Conservation (phyloP, 805 yeast genomes). For the Lipomyces mesembrius region DNA sequence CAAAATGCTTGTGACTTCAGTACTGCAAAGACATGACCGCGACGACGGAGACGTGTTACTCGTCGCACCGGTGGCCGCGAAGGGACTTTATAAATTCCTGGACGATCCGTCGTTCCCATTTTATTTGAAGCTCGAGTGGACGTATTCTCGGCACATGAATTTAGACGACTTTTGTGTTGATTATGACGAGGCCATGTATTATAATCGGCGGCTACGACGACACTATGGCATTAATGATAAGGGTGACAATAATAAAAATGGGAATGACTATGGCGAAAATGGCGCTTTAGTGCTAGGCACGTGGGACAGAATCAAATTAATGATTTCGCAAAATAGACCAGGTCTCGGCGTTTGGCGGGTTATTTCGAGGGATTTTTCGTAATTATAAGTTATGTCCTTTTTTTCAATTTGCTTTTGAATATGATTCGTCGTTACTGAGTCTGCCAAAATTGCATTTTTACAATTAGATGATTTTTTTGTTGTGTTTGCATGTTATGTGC, state of each 20-base stretch:
- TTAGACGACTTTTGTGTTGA: conserved; percentile 35
- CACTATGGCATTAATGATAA: not conserved
- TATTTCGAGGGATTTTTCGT: conserved; percentile 4
- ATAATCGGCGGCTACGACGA: conserved; percentile 3
- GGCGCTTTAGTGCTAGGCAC: conserved; percentile 1
- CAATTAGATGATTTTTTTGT: not conserved
- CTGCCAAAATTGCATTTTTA: not conserved
- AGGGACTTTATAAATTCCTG: conserved; percentile 17
- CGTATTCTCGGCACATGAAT: conserved; percentile 29
- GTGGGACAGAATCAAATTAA: conserved; percentile 17
- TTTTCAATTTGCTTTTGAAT: not conserved
- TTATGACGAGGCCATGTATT: conserved; percentile 15
- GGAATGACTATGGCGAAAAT: not conserved
- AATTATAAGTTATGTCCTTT: not conserved
- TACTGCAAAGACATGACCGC: not conserved
- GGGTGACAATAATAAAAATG: not conserved
- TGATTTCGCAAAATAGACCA: conserved; percentile 29
- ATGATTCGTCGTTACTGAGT: not conserved
- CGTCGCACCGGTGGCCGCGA: conserved; percentile 41
- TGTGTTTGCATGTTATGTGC: not conserved
- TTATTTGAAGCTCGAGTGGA: conserved; percentile 22
- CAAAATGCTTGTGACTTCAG: conserved; percentile 23
- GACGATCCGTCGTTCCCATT: conserved; percentile 13
- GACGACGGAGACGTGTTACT: conserved; percentile 41
- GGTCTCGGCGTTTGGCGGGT: conserved; percentile 35